Conservation (phyloP, 1,139 yeast genomes). For the Saccharomyces pastorianus region DNA sequence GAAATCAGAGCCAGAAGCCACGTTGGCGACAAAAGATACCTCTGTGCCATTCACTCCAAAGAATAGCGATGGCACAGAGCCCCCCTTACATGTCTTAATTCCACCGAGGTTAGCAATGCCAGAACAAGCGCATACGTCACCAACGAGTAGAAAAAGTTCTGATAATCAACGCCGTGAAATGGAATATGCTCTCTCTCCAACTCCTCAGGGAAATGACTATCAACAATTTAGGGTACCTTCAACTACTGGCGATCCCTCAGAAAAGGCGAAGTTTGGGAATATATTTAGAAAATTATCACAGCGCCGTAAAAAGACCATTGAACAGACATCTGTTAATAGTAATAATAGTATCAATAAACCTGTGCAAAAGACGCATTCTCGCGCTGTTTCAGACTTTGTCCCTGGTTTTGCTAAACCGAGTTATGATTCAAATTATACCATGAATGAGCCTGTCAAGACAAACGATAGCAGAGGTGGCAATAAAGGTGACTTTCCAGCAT, state of each 20-base stretch:
- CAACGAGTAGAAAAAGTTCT: slow-evolving; percentile 20
- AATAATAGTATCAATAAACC: background rate
- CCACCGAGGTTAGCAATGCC: slow-evolving; percentile 42
- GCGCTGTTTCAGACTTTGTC: slow-evolving; percentile 34
- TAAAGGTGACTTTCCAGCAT: slow-evolving; percentile 19
- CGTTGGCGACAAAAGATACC: slow-evolving; percentile 4
- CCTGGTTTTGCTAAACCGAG: slow-evolving; percentile 15
- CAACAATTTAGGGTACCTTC: slow-evolving; percentile 8
- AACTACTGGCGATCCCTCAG: slow-evolving; percentile 5
- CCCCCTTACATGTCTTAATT: slow-evolving; percentile 21
- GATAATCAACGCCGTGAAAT: slow-evolving; percentile 11
- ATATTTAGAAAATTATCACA: slow-evolving; percentile 26
- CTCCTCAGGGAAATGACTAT: slow-evolving; percentile 10
- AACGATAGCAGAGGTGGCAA: background rate
- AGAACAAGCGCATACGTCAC: slow-evolving; percentile 57
- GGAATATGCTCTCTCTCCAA: slow-evolving; percentile 12
- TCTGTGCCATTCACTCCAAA: slow-evolving; percentile 8
- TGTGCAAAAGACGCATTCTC: slow-evolving; percentile 26
- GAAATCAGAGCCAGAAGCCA: slow-evolving; percentile 6
- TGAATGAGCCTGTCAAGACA: background rate
- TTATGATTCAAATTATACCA: background rate
- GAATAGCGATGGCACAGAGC: slow-evolving; percentile 13
- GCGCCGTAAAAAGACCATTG: slow-evolving; percentile 16
- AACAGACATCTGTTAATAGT: slow-evolving; percentile 3
- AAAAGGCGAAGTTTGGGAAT: slow-evolving; percentile 23